Conservation (phyloP, 1,284 basidiomycete species). For the Ceratobasidium theobromae region DNA sequence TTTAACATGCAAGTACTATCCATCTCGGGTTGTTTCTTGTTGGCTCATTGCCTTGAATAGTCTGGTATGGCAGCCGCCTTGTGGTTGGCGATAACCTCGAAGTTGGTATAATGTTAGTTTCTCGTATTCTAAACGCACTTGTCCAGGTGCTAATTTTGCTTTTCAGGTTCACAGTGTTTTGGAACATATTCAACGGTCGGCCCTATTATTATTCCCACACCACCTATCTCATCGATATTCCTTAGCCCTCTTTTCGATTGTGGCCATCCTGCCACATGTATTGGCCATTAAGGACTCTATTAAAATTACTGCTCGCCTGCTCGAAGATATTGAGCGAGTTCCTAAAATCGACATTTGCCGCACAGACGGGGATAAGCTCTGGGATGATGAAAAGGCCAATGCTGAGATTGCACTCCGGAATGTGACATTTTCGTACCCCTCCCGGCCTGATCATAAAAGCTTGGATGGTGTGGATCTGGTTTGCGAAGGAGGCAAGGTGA, state of each 20-base stretch:
- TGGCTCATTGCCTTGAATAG: slow-evolving; percentile 4
- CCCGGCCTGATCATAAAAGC: slow-evolving; percentile 43
- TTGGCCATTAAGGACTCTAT: slow-evolving; percentile 35
- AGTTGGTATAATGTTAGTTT: not conserved
- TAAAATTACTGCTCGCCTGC: slow-evolving; percentile 36
- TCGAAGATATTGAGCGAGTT: slow-evolving; percentile 41
- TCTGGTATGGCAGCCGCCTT: slow-evolving; percentile 40
- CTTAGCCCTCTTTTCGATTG: slow-evolving; percentile 36
- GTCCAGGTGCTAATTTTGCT: no score
- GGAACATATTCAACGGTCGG: slow-evolving; percentile 26
- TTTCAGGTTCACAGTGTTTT: slow-evolving; percentile 32
- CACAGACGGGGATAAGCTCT: slow-evolving; percentile 36
- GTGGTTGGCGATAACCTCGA: not conserved
- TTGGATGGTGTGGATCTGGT: slow-evolving; percentile 44
- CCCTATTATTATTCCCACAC: no score
- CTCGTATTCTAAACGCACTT: no score
- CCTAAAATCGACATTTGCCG: slow-evolving; percentile 43
- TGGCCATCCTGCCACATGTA: slow-evolving; percentile 42
- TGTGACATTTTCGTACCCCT: slow-evolving; percentile 49
- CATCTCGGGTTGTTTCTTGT: not conserved
- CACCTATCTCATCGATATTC: no score
- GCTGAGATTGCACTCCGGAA: slow-evolving; percentile 44
- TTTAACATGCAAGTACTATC: slow-evolving; percentile 23
- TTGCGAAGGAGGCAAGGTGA: slow-evolving; percentile 44
- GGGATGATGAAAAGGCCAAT: slow-evolving; percentile 9